Conservation (phyloP, 306 rosid species). For the Lupinus albus region DNA sequence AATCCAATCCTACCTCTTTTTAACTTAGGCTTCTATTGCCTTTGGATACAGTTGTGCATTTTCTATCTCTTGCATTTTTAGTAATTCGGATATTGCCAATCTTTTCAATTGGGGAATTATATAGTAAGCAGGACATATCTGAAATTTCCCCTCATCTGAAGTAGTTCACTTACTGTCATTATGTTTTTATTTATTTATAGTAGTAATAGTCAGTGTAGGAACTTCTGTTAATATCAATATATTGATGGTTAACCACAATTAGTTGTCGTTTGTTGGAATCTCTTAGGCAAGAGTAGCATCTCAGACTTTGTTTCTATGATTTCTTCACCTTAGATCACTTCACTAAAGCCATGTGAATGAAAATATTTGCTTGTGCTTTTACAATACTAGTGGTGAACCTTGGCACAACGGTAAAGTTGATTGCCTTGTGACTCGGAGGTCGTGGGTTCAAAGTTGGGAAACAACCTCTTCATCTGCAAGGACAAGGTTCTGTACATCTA, state of each 20-base stretch:
- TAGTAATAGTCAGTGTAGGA: constrained; percentile 7
- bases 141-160: neutral
- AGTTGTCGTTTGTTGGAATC: constrained; percentile 14
- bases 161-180: constrained; percentile 16
- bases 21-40: neutral
- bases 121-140: constrained; percentile 9
- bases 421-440: too few relatives aligned
- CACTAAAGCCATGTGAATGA: too few relatives aligned
- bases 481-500: too few relatives aligned
- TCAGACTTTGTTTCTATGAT: too few relatives aligned
- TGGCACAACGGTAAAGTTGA: too few relatives aligned
- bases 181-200: neutral
- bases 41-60: neutral
- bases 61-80: constrained; percentile 7
- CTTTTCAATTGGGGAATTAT: constrained; percentile 5
- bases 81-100: constrained; percentile 12
- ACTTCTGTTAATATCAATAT: constrained; percentile 32
- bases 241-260: neutral
- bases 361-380: constrained; percentile 14
- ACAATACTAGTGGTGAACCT: too few relatives aligned
- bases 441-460: too few relatives aligned
- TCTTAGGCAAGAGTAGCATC: constrained; percentile 25
- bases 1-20: neutral
- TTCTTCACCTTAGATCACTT: too few relatives aligned
- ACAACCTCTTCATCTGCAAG: too few relatives aligned